These are phyloP conservation scores for Cryptococcus hybrid DNA, from an alignment of 1,284 basidiomycete genomes.

Conservation along the genomic window DNA sequence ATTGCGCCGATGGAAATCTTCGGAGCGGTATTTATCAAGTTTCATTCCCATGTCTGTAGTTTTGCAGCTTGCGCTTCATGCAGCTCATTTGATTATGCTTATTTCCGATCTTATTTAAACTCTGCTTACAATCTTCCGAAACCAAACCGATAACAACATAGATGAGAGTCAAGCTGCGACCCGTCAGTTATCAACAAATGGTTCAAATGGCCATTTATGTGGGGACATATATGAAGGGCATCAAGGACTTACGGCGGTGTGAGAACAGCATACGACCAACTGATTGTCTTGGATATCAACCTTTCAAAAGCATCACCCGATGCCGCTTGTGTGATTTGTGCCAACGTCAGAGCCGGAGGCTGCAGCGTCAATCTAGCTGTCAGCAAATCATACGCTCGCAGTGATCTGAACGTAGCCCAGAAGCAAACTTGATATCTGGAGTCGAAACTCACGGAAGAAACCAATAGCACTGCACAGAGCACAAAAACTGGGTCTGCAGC, in stretches of 20 bases:
- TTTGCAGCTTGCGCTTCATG: too few relatives aligned
- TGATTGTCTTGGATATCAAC: slow-evolving; percentile 63
- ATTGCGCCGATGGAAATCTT: too few relatives aligned
- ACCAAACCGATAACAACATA: slow-evolving; percentile 70
- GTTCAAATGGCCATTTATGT: too few relatives aligned
- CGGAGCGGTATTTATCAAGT: too few relatives aligned
- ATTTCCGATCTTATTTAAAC: too few relatives aligned
- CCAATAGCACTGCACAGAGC: slow-evolving; percentile 69
- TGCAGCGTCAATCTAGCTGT: slow-evolving; percentile 15
- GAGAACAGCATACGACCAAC: slow-evolving; percentile 56
- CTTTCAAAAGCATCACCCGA: slow-evolving; percentile 87
- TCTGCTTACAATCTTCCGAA: slow-evolving; percentile 37
- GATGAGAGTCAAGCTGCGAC: slow-evolving; percentile 59
- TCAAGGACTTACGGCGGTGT: slow-evolving; percentile 68
- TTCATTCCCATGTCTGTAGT: too few relatives aligned
- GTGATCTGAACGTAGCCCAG: slow-evolving; percentile 45
- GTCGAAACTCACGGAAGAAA: slow-evolving; percentile 53
- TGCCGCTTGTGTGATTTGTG: slow-evolving; percentile 80
- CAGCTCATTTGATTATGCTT: too few relatives aligned
- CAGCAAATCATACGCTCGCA: neutral
- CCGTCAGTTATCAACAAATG: too few relatives aligned
- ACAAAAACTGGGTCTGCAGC: slow-evolving; percentile 52
- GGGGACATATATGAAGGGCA: slow-evolving; percentile 61
- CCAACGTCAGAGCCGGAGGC: slow-evolving; percentile 51
- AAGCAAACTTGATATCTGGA: slow-evolving; percentile 56